Base-by-base conservation (phyloP, 768 basidiomycete genomes). In the Russula sp. region DNA sequence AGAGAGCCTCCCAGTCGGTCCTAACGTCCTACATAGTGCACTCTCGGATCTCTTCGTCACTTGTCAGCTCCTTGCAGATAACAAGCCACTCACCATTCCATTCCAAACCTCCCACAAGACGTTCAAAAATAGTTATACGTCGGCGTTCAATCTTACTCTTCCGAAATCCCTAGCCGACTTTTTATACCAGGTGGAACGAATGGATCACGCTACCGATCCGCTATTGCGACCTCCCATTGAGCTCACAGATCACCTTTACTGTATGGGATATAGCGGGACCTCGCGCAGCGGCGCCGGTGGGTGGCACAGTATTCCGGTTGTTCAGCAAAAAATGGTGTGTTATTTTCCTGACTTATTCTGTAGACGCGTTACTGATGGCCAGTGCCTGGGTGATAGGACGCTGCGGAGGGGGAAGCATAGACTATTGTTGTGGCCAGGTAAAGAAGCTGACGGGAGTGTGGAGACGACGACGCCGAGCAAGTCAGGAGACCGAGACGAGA, bases 211-310 rank as follows among this genome's bases (percentile, higher is more conserved):
- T 98, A 13, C 96, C 96, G 0, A 91, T 97, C 71, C 86, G 88
- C 32, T 97, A 96, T 69, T 93, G 94, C 66, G 94, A 97, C 72
- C 79, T 99, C n/a, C 93, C 94, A 0, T 75, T 93, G 54, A 89
- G 79, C 73, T 87, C 94, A 1, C 94, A 97, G 70, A 81, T 99
- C 57, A 89, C 90, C 0, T 90, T 98, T 71, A 98, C 97, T 0
- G 88, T 98, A 8, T 98, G 94, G 91, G 95, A 98, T 72, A 94
- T 94, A 63, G 89, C 86, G 42, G 90, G 91, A 0, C 88, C 93
- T 26, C 83, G 92, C 8, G 79, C 82, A 52, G 86, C 92, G 2
- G 80, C 84, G 20, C 90, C 94, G 7, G 88, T 98, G 5, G 97
- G 96, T 34, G 96, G 95, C 0, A 85, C 94, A 3, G 97, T 94